Conservation (phyloP, 2,329 filamentous ascomycete species). For the Macroventuria anomochaeta region DNA sequence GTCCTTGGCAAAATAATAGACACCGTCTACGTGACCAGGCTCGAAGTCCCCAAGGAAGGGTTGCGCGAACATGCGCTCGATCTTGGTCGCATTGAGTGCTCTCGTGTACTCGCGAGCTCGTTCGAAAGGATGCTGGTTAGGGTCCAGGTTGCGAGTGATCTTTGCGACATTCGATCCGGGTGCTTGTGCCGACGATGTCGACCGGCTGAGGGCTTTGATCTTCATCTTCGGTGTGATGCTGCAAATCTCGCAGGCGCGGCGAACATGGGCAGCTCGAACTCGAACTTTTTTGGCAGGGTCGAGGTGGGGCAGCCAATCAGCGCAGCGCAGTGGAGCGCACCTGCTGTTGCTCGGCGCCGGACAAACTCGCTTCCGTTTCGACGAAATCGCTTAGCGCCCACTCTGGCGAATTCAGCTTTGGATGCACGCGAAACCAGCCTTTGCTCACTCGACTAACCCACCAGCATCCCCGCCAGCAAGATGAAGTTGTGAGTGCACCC, state of each 20-base stretch:
- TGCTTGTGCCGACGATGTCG: slow-evolving; percentile 68
- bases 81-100: slow-evolving; percentile 83
- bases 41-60: slow-evolving; percentile 89
- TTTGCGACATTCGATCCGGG: slow-evolving; percentile 70
- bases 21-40: slow-evolving; percentile 87
- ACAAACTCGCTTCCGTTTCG: slow-evolving; percentile 6
- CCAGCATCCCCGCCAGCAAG: slow-evolving; percentile 56
- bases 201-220: slow-evolving; percentile 68
- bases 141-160: slow-evolving; percentile 76
- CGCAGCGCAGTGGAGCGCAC: slow-evolving; percentile 1
- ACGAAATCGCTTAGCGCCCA: slow-evolving; percentile 15
- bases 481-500: slow-evolving; percentile 61
- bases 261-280: slow-evolving; percentile 4
- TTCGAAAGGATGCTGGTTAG: slow-evolving; percentile 88
- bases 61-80: slow-evolving; percentile 89
- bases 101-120: slow-evolving; percentile 84
- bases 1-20: slow-evolving; percentile 58
- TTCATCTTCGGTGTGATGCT: slow-evolving; percentile 43
- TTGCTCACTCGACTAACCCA: slow-evolving; percentile 34
- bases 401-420: slow-evolving; percentile 28
- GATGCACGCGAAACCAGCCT: slow-evolving; percentile 31
- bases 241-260: slow-evolving; percentile 15
- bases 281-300: slow-evolving; percentile 19
- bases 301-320: slow-evolving; percentile 26
- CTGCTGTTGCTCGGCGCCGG: slow-evolving; percentile 4